A percentile compares a stretch with the other conserved stretches of the same genome.
Conservation (phyloP, 345 rosid species). For the Cardamine chenopodiifolia region DNA sequence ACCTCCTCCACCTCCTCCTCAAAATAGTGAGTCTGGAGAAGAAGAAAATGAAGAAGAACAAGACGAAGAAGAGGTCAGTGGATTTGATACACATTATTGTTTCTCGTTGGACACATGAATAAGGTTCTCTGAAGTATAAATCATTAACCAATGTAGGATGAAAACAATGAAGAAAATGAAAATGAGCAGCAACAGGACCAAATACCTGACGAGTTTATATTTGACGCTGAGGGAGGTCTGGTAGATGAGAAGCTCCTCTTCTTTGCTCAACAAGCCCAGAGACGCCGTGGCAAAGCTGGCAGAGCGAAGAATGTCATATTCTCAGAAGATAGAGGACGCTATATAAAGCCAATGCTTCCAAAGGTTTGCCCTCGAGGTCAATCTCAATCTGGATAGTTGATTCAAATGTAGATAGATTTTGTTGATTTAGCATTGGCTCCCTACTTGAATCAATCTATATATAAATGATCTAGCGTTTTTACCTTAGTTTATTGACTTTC, state of each 20-base stretch:
- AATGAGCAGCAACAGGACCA: conserved; percentile 92
- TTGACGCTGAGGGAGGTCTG: conserved; percentile 98
- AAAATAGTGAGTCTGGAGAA: conserved; percentile 73
- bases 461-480: neutral
- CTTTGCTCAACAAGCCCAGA: conserved; percentile 97
- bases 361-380: conserved; percentile 56
- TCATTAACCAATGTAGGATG: conserved; percentile 58
- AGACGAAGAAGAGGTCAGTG: conserved; percentile 60
- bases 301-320: conserved; percentile 96
- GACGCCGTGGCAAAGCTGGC: conserved; percentile 89
- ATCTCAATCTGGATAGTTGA: conserved; percentile 23
- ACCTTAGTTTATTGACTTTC: conserved; percentile 7
- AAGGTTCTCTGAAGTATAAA: conserved; percentile 28
- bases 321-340: conserved; percentile 97
- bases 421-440: conserved; percentile 14
- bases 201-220: conserved; percentile 92
- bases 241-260: conserved; percentile 97
- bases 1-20: conserved; percentile 98
- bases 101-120: neutral
- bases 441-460: neutral
- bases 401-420: neutral
- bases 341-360: conserved; percentile 97
- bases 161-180: conserved; percentile 78
- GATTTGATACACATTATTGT: neutral
- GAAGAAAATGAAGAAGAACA: conserved; percentile 90